Evolutionary conservation across 768 basidiomycete genomes (phyloP), one percentile per base, ranked within the genome.

Genomic region (Xanthoconium purpureum): DNA sequence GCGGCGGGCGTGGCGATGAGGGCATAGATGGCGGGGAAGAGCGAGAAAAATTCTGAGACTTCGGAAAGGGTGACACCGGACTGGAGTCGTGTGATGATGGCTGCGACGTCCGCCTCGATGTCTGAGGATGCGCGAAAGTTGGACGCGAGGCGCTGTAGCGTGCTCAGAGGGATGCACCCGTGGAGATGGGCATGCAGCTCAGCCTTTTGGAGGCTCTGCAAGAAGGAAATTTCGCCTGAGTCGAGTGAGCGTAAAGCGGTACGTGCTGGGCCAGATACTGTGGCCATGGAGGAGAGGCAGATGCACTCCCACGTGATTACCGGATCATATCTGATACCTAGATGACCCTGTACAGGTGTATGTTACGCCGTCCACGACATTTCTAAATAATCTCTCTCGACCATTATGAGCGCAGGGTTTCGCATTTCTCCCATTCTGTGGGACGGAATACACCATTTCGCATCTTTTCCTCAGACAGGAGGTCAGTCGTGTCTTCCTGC

Each of bases 401-500:
- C 37, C 46, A 53, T 32, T 55, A 78, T 78, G 78, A 70, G 71
- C 28, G 68, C 69, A 18, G 60, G 62, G 12, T 94, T 90, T 73
- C 83, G 86, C 49, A 95, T 95, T 60, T 81, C 87, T 15, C 76
- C 85, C 55, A 77, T 84, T 9, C 76, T 94, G 60, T 94, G 93
- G 92, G 91, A 94, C 74, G 87, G 82, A 73, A 91, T 95, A 57
- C 89, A 89, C 73, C 89, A 94, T 64, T 94, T 91, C 66, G 89
- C 91, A 0, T 89, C 88, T 2, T 94, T 94, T 73, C 91, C 91
- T 3, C 95, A 95, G 74, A 96, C 94, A 0, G 91, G 93, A 49
- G 91, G 91, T 90, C 30, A 59, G 84, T 73, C 47, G 13, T 47
- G 17, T 18, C 37, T 11, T 15, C 29, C 32, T 20, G 8, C 30